Base-by-base conservation (phyloP, 225 moss, liverwort and hornwort species). In the Marchantia paleacea region DNA sequence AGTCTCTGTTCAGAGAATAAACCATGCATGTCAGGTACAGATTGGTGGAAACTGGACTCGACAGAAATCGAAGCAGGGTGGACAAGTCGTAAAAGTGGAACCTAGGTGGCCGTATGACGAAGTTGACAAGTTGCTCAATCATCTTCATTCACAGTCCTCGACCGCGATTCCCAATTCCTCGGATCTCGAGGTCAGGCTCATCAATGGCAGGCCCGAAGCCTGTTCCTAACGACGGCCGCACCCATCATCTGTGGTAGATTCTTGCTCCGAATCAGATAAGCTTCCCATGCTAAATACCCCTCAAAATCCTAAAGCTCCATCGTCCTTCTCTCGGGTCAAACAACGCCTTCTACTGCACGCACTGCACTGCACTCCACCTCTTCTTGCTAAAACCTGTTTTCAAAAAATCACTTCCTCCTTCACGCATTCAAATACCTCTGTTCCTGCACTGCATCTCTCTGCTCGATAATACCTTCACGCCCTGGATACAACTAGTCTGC, bases 21-120 rank as follows among this genome's bases (percentile, higher is more conserved):
- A 10, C 8, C 15, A 57, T 57, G 57, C 60, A 60, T 20, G 18
- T 18, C 60, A 60, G 19, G 60, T 20, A 6, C 26, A 26, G 26
- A 66, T 24, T 9, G 9, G 47, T 10, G 20, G 62, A 51, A 65
- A 57, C 73, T 12, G 25, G n/a, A 76, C 60, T 24, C 28, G 30
- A 67, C 26, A n/a, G 14, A 13, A 39, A 73, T 25, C 10, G 22
- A 79, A 68, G 39, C 30, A 26, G 47, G 3, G 49, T 19, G 70
- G 70, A 29, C 65, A 28, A 54, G 20, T 28, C 11, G 51, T 52
- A 8, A 20, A 72, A 72, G 72, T 16, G 52, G 53, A 78, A 99
- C 95, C 99, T 94, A 70, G 99, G 99, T 74, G 99, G 99, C 81
- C 99, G 99, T 85, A 99, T 99, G 75, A 99, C 99, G 86, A 99